Evolutionary conservation across 768 basidiomycete species (phyloP).

Genomic region (Hericium erinaceus): DNA sequence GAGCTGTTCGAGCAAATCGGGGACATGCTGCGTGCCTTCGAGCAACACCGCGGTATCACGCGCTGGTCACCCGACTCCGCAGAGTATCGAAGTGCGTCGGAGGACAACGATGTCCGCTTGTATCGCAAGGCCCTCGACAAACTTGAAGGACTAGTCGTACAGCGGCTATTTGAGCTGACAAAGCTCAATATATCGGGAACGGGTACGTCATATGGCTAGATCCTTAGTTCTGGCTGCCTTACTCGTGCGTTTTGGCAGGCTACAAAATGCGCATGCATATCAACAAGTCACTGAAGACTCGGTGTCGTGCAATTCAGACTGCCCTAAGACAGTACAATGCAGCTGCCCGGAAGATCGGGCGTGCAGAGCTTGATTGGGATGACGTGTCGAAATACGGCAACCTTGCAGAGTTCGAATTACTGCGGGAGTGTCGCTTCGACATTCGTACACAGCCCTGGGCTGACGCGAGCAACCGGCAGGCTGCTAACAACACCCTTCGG

Average conservation of each 20-base stretch:
- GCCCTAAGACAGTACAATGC: not conserved
- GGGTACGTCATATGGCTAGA: no score
- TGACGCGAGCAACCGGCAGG: not conserved
- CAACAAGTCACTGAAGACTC: not conserved
- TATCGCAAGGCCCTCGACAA: no score
- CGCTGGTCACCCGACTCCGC: no score
- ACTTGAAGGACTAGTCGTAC: no score
- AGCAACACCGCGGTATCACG: no score
- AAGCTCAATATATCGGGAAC: no score
- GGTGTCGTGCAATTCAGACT: not conserved
- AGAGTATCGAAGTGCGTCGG: no score
- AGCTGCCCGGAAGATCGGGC: not conserved
- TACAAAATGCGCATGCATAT: constrained; percentile 2
- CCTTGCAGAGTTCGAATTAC: not conserved
- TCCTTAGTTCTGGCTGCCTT: no score
- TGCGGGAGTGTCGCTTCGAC: not conserved
- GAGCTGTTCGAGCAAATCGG: no score
- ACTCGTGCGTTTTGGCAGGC: not conserved
- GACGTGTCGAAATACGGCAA: not conserved
- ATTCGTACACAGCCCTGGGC: not conserved
- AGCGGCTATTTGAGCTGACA: no score
- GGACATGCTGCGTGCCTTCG: no score
- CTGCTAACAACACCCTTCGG: not conserved
- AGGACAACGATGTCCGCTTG: no score
- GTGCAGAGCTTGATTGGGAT: not conserved